A percentile compares a stretch with the other conserved stretches of the same genome.
Conservation (phyloP, 2,329 filamentous ascomycete genomes). For the Acephala macrosclerotiorum region DNA sequence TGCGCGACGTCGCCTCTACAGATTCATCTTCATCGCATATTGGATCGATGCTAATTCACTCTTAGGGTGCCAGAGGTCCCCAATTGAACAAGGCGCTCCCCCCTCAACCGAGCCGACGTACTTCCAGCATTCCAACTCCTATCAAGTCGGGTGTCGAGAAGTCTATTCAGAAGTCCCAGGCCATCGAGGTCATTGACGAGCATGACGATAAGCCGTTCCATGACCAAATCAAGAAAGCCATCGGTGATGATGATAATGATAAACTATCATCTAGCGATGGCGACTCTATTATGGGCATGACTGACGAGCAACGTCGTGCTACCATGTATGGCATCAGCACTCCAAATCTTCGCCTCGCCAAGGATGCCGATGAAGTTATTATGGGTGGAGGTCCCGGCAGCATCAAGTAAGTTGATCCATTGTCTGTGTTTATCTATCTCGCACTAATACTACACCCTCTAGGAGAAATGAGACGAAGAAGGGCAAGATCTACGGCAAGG, state of each 20-base stretch:
- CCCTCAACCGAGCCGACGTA: not conserved
- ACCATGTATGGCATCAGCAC: conserved; percentile 16
- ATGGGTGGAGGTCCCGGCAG: conserved; percentile 13
- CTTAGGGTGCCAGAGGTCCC: not conserved
- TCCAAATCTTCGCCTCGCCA: conserved; percentile 15
- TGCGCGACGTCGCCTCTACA: not conserved
- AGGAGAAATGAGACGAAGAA: not conserved
- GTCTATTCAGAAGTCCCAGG: too few species aligned
- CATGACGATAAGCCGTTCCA: too few species aligned
- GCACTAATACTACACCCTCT: not conserved
- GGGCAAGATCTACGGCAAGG: not conserved
- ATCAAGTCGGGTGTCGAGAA: not conserved
- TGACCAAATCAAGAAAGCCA: not conserved
- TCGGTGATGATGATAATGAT: too few species aligned
- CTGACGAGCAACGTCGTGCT: conserved; percentile 10
- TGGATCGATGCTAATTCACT: not conserved
- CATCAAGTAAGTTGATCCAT: not conserved
- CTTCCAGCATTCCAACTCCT: not conserved
- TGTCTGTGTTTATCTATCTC: not conserved
- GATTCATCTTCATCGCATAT: not conserved
- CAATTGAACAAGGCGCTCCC: not conserved
- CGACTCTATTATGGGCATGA: not conserved
- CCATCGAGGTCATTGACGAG: too few species aligned
- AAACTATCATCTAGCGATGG: not conserved
- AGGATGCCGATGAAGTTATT: conserved; percentile 20